Conservation (phyloP, 108 stramenopile genomes). For the Thalassiosira profunda region DNA sequence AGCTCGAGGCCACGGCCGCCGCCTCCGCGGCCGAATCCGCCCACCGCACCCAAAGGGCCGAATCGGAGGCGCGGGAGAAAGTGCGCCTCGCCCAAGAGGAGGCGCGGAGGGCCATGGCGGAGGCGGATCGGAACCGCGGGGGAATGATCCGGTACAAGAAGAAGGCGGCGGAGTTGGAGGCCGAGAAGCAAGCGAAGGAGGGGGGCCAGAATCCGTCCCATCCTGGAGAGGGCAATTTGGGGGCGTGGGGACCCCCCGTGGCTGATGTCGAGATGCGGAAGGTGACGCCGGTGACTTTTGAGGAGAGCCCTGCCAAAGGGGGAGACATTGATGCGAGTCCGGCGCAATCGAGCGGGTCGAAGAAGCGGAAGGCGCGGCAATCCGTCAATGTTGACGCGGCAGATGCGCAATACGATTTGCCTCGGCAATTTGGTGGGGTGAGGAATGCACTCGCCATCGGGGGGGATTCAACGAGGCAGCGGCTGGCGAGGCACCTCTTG, state of each 20-base stretch:
- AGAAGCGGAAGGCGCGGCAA: background rate
- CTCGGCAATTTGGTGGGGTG: background rate
- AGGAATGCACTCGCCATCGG: too few species aligned
- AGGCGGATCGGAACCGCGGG: constrained; percentile 35
- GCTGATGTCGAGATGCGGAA: constrained; percentile 8
- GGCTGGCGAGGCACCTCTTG: constrained; percentile 24
- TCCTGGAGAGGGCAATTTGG: background rate
- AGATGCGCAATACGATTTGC: background rate
- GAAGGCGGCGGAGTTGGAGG: constrained; percentile 24
- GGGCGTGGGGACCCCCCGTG: background rate
- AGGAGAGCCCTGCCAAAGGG: background rate
- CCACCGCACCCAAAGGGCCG: constrained; percentile 8
- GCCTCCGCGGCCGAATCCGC: constrained; percentile 10
- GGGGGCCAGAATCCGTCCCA: constrained; percentile 3
- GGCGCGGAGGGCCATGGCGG: constrained; percentile 24
- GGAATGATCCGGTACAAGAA: constrained; percentile 39
- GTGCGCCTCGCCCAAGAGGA: constrained; percentile 42
- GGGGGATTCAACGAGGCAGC: constrained; percentile 12
- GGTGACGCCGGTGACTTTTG: background rate
- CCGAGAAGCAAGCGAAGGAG: background rate
- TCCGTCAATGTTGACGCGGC: background rate
- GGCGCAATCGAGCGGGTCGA: background rate
- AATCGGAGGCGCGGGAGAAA: constrained; percentile 9
- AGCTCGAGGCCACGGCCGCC: constrained; percentile 29
- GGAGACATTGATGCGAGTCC: background rate